Base-by-base conservation (phyloP, 306 rosid species). In the Abrus pulchellus region DNA sequence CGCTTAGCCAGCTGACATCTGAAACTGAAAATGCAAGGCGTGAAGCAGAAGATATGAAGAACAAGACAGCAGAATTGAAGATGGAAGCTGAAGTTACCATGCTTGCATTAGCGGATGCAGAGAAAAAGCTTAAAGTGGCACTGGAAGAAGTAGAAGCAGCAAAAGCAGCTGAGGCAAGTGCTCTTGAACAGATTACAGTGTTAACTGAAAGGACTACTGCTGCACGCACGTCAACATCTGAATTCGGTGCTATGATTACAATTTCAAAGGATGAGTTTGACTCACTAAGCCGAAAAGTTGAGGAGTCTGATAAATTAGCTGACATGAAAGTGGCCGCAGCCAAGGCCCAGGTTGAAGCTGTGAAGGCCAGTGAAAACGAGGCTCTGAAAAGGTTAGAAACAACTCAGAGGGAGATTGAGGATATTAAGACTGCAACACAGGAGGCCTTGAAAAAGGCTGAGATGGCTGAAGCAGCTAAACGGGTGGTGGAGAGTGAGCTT, bases 241-340 rank as follows among this genome's bases (percentile, higher is more conserved):
- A 92, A 79, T 88, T 90, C 11, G 98, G 88, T 64, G 90, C 91
- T 59, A 80, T 83, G 14, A 96, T 96, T 82, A 90, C 97, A 11
- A 78, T 96, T 69, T 96, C 99, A 0, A 89, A 50, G 76, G 98
- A 96, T 32, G 99, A 96, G 83, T 90, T 82, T 3, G 94, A 93
- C 77, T 92, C 99, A 0, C 78, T 93, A 69, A 92, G 94, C 77
- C 89, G 85, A 45, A 96, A 93, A 83, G 97, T 96, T 72, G 98
- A 89, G 85, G 98, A 93, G 85, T 92, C 97, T 1, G 92, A 92
- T 79, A 88, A 86, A 55, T 86, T 96, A 82, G 88, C 99, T 3
- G 94, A 90, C 77, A 93, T 96, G 99, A 93, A 89, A 85, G 92
- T 96, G 64, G 99, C 93, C 67, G 99, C 99, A 53, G 99, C 99